Percentiles rank a stretch among this genome's conserved stretches.
phyloP scores from a whole-genome alignment of 108 stramenopile species.

The Fistulifera solaris region DNA sequence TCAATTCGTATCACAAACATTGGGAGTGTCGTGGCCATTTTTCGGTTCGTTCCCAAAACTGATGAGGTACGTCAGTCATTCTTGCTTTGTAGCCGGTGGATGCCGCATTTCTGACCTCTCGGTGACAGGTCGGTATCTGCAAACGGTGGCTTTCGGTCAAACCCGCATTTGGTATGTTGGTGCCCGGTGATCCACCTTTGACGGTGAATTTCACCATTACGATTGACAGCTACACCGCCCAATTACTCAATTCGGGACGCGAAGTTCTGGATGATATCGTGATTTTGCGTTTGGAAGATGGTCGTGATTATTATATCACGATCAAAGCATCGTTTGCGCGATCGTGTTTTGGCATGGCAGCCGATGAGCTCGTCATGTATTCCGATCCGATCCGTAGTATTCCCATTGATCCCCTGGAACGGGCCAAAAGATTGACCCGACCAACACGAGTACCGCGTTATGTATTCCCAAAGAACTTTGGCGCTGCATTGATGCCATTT shows the following conservation, averaged over 20 bases:
- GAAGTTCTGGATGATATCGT: constrained; percentile 89
- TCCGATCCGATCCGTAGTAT: constrained; percentile 82
- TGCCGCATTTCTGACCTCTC: neutral
- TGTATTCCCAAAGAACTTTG: constrained; percentile 95
- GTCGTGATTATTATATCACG: constrained; percentile 87
- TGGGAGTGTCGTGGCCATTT: constrained; percentile 81
- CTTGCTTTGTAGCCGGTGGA: neutral
- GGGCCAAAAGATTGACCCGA: constrained; percentile 52
- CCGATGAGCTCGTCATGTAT: constrained; percentile 84
- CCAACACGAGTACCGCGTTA: constrained; percentile 47
- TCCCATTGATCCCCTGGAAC: constrained; percentile 71
- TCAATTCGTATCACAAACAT: constrained; percentile 78
- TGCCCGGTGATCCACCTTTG: constrained; percentile 75
- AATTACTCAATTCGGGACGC: constrained; percentile 58
- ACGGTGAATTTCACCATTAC: constrained; percentile 64
- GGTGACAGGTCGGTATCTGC: constrained; percentile 57
- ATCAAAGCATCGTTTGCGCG: constrained; percentile 76
- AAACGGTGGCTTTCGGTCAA: constrained; percentile 87
- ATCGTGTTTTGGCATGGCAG: constrained; percentile 89
- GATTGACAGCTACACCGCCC: constrained; percentile 75
- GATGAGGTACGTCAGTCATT: constrained; percentile 88
- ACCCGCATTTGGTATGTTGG: constrained; percentile 88
- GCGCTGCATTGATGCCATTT: constrained; percentile 92
- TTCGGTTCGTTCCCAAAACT: constrained; percentile 86
- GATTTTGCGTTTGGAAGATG: constrained; percentile 91